These are phyloP conservation scores for Schrenkiella parvula DNA, from an alignment of 345 rosid species.

Conservation along the genomic window DNA sequence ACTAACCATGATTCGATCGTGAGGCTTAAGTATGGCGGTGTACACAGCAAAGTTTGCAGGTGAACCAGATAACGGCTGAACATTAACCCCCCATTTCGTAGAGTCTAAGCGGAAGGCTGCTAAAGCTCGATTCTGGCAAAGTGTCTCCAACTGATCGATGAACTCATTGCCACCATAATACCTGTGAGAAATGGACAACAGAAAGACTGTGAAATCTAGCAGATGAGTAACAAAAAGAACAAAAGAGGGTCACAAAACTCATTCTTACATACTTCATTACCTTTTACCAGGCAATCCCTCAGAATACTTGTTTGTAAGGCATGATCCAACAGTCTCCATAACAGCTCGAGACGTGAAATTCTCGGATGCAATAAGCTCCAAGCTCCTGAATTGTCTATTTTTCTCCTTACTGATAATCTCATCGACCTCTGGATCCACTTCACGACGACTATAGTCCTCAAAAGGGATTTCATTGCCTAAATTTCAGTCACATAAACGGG, in stretches of 20 bases:
- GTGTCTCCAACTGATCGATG: slow-evolving; percentile 85
- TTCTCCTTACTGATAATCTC: slow-evolving; percentile 67
- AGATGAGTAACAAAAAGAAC: not conserved
- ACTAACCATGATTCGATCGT: slow-evolving; percentile 82
- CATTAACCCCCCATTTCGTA: slow-evolving; percentile 87
- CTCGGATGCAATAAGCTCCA: slow-evolving; percentile 92
- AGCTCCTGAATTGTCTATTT: slow-evolving; percentile 82
- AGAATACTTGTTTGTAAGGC: slow-evolving; percentile 91
- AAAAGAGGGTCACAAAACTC: not conserved
- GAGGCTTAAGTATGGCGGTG: slow-evolving; percentile 84
- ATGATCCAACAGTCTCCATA: slow-evolving; percentile 95
- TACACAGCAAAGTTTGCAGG: slow-evolving; percentile 98
- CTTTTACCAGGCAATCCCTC: slow-evolving; percentile 96
- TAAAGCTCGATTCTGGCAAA: slow-evolving; percentile 83
- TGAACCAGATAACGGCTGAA: slow-evolving; percentile 93
- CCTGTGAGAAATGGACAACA: slow-evolving; percentile 32
- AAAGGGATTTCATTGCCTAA: slow-evolving; percentile 46
- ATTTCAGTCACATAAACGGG: not conserved
- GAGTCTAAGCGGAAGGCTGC: slow-evolving; percentile 72
- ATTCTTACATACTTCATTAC: slow-evolving; percentile 32
- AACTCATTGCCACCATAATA: slow-evolving; percentile 94
- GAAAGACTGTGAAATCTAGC: not conserved
- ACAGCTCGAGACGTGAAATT: slow-evolving; percentile 93
- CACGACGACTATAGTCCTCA: slow-evolving; percentile 51
- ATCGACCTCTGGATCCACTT: slow-evolving; percentile 74